Evolutionary conservation across 768 basidiomycete genomes (phyloP).

Genomic region (Termitomyces sp.): DNA sequence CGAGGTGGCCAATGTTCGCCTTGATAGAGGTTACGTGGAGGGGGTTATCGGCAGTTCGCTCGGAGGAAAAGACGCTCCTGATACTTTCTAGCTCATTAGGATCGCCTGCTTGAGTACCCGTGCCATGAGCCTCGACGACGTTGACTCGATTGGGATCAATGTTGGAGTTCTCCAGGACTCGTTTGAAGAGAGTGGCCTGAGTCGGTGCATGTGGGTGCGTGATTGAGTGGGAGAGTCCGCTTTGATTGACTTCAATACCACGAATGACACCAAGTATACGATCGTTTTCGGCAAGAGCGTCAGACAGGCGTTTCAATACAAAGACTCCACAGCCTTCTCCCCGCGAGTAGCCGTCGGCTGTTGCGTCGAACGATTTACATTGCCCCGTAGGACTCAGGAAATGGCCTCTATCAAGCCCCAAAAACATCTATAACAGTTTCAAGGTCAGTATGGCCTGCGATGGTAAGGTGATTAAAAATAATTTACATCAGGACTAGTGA

Average conservation of each 20-base stretch:
- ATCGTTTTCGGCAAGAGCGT: slow-evolving; percentile 68
- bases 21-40: slow-evolving; percentile 71
- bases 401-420: slow-evolving; percentile 67
- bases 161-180: slow-evolving; percentile 43
- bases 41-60: slow-evolving; percentile 42
- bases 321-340: slow-evolving; percentile 71
- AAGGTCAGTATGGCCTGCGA: not conserved
- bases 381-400: slow-evolving; percentile 67
- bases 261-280: slow-evolving; percentile 67
- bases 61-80: slow-evolving; percentile 47
- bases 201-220: slow-evolving; percentile 70
- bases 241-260: slow-evolving; percentile 72
- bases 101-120: slow-evolving; percentile 73
- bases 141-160: slow-evolving; percentile 48
- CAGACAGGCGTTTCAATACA: slow-evolving; percentile 66
- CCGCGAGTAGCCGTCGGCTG: slow-evolving; percentile 74
- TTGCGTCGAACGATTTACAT: slow-evolving; percentile 69
- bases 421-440: slow-evolving; percentile 51
- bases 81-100: slow-evolving; percentile 64
- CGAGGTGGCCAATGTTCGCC: slow-evolving; percentile 73
- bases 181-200: slow-evolving; percentile 54
- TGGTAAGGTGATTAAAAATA: slow-evolving; percentile 6
- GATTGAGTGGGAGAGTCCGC: slow-evolving; percentile 62
- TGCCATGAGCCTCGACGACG: slow-evolving; percentile 74
- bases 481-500: slow-evolving; percentile 69